Percentiles rank a stretch among this genome's conserved stretches.
Evolutionary conservation across 2,329 filamentous ascomycete species (phyloP).

Genomic region (Elsinoe batatas): DNA sequence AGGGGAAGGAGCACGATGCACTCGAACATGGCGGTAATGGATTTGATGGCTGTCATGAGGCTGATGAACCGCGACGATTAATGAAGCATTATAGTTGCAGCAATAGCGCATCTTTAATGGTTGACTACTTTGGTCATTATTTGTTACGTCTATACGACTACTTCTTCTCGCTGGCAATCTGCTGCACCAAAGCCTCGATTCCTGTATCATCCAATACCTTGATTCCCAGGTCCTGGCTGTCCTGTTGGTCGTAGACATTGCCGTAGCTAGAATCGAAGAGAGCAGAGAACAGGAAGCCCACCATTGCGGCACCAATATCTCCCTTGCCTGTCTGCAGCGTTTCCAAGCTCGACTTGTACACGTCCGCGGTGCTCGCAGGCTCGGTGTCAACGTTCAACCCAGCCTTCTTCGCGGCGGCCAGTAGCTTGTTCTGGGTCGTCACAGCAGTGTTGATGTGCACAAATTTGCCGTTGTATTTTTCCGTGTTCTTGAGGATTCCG

Average conservation of each 20-base stretch:
- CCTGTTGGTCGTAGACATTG: constrained; percentile 25
- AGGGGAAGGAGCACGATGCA: constrained; percentile 22
- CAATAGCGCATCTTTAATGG: background rate
- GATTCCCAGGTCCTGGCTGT: constrained; percentile 30
- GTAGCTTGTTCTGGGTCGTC: constrained; percentile 30
- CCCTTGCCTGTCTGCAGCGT: constrained; percentile 21
- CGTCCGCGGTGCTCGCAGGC: constrained; percentile 21
- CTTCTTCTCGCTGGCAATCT: constrained; percentile 20
- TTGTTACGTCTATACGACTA: background rate
- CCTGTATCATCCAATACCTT: constrained; percentile 23
- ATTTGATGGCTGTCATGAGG: constrained; percentile 23
- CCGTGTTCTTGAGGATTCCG: constrained; percentile 25
- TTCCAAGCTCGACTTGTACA: constrained; percentile 24
- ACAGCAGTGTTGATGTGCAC: constrained; percentile 29
- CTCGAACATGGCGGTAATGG: constrained; percentile 23
- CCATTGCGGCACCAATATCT: constrained; percentile 18
- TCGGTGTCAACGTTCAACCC: constrained; percentile 10
- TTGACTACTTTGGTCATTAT: background rate
- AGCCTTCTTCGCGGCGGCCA: constrained; percentile 27
- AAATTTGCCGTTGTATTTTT: constrained; percentile 28
- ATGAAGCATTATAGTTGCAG: background rate
- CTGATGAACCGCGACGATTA: constrained; percentile 14
- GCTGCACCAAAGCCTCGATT: constrained; percentile 22
- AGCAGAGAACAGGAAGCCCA: constrained; percentile 24
- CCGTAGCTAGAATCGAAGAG: constrained; percentile 24